Evolutionary conservation across 768 basidiomycete genomes (phyloP).

Genomic region (Floccularia luteovirens): DNA sequence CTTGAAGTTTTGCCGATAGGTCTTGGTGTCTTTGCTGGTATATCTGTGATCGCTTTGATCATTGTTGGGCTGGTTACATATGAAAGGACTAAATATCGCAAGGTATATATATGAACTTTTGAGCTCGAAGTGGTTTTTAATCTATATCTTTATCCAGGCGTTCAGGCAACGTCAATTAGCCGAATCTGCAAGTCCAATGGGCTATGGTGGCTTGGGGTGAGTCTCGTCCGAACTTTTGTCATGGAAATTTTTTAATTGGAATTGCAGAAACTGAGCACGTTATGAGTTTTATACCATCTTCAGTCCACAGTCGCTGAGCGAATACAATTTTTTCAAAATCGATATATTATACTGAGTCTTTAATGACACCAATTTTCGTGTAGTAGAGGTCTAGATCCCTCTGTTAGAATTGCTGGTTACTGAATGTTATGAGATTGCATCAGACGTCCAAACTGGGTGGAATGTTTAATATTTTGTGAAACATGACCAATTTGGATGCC

Average conservation of each 20-base stretch:
- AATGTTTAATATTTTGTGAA: no score
- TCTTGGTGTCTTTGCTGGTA: constrained; percentile 77
- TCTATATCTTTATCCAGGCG: constrained; percentile 30
- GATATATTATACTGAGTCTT: no score
- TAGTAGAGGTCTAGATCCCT: no score
- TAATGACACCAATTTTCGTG: no score
- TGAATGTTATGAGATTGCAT: no score
- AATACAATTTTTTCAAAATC: no score
- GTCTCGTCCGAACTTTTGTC: constrained; percentile 8
- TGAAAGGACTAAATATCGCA: constrained; percentile 83
- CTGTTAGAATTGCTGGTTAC: no score
- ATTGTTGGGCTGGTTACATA: constrained; percentile 81
- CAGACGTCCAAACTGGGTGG: no score
- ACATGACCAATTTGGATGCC: no score
- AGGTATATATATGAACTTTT: constrained; percentile 35
- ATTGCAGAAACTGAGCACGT: not conserved
- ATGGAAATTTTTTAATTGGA: not conserved
- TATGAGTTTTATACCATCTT: no score
- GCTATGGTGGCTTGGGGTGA: constrained; percentile 52
- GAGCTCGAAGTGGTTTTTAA: constrained; percentile 4
- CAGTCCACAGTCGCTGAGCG: no score
- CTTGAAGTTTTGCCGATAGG: constrained; percentile 77
- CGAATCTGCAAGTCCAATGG: constrained; percentile 49
- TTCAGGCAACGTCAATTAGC: constrained; percentile 72
- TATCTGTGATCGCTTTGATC: constrained; percentile 76